Evolutionary conservation across 257 asterid species (phyloP), one percentile per base, ranked within the genome.

Genomic region (Lavandula angustifolia): DNA sequence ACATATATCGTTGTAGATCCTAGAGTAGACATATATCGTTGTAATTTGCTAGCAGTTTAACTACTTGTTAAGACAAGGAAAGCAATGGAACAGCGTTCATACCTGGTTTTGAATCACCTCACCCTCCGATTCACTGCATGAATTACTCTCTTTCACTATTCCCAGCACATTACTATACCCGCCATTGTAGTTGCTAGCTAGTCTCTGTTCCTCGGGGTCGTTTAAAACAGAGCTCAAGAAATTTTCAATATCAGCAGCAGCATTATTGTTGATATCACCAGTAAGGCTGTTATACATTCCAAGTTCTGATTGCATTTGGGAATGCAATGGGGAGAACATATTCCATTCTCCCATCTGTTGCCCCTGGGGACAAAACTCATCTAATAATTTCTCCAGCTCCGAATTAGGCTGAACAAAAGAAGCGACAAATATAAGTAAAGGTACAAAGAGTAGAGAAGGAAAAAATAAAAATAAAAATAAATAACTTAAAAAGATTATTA

Each of bases 221-320:
- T 75, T 62, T 11, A 89, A 65, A 54, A 87, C 69, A 1, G 92
- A 77, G 79, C 67, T 75, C 80, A 89, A 78, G 83, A 87, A 87
- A 46, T 77, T 78, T 9, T 69, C 40, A 18, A 85, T 59, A 52
- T 90, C 96, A 44, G 84, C 92, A 48, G 62, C 54, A 74, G 58
- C 62, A 74, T 84, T 44, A 50, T 48, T 62, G 66, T 37, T 52
- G 18, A 71, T 42, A 61, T 80, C 83, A 72, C 66, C 63, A 12
- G 76, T 9, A 38, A 77, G 63, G 63, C 66, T 40, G 70, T 49
- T 66, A 59, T 69, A 72, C 7, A 73, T 76, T 62, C 87, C 98
- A 60, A 83, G 73, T 77, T 82, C 91, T 12, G 56, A 66, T 68
- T 80, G 96, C 82, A 89, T 76, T 76, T 85, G 95, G 4, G 89